Percentiles rank a stretch among this genome's conserved stretches.
Evolutionary conservation across 2,329 filamentous ascomycete genomes (phyloP).

Genomic region (Stemphylium lycopersici): DNA sequence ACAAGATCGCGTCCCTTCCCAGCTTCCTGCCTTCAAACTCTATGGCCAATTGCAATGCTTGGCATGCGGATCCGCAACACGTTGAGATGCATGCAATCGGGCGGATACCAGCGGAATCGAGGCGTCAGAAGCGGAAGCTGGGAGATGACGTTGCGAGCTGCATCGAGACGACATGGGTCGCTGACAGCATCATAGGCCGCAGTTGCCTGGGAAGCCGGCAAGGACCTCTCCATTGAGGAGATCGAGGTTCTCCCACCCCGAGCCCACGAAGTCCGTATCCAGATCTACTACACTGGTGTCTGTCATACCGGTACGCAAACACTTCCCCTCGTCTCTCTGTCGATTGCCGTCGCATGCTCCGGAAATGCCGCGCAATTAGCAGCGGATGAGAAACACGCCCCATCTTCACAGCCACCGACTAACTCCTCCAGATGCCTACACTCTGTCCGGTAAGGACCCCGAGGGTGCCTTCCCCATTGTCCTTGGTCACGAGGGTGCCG

Average conservation of each 20-base stretch:
- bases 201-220: slow-evolving; percentile 95
- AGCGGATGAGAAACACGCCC: background rate
- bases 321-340: too few species aligned
- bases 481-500: slow-evolving; percentile 52
- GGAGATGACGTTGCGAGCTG: background rate
- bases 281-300: slow-evolving; percentile 97
- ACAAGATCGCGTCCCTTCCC: background rate
- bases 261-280: slow-evolving; percentile 93
- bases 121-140: background rate
- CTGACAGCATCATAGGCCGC: slow-evolving; percentile 67
- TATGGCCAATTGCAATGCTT: slow-evolving; percentile 17
- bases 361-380: too few species aligned
- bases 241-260: slow-evolving; percentile 88
- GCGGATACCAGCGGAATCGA: slow-evolving; percentile 11
- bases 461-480: slow-evolving; percentile 66
- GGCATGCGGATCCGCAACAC: slow-evolving; percentile 40
- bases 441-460: slow-evolving; percentile 80
- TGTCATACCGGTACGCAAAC: slow-evolving; percentile 85
- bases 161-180: background rate
- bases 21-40: background rate
- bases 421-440: slow-evolving; percentile 64
- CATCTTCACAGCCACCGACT: background rate
- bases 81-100: slow-evolving; percentile 4
- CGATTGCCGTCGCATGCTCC: too few species aligned
- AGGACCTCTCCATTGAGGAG: slow-evolving; percentile 87